Conservation (phyloP, 495 filamentous ascomycete species). For the Aspergillus asperescens region DNA sequence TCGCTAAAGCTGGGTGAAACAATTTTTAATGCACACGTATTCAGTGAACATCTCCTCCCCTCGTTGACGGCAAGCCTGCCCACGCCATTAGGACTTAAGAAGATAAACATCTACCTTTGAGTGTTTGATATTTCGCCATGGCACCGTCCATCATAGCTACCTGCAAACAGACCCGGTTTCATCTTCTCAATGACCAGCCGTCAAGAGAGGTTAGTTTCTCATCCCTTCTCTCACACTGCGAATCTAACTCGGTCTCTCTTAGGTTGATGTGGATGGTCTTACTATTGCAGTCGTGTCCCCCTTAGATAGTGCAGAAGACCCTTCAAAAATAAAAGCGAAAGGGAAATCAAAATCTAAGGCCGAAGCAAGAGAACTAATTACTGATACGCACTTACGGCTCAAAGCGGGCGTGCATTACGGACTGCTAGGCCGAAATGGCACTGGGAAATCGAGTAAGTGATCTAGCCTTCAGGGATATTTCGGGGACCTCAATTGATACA, state of each 20-base stretch:
- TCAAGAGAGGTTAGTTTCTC: conserved; percentile 31
- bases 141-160: conserved; percentile 39
- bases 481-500: neutral
- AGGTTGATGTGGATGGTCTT: conserved; percentile 66
- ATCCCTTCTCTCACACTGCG: neutral
- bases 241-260: neutral
- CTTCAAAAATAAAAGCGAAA: conserved; percentile 37
- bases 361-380: conserved; percentile 61
- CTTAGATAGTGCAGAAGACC: conserved; percentile 20
- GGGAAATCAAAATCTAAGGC: conserved; percentile 49
- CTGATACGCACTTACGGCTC: conserved; percentile 60
- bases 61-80: no score
- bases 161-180: conserved; percentile 45
- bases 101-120: no score
- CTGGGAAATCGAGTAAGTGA: conserved; percentile 69
- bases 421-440: conserved; percentile 70
- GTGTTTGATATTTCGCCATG: conserved; percentile 5
- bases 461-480: neutral
- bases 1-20: neutral
- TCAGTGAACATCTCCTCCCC: conserved; percentile 1
- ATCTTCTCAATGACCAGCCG: conserved; percentile 38
- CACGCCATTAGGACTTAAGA: no score
- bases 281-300: conserved; percentile 53
- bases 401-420: conserved; percentile 69
- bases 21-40: neutral